phyloP scores from a whole-genome alignment of 495 filamentous ascomycete genomes.

The Daldinia grandis region DNA sequence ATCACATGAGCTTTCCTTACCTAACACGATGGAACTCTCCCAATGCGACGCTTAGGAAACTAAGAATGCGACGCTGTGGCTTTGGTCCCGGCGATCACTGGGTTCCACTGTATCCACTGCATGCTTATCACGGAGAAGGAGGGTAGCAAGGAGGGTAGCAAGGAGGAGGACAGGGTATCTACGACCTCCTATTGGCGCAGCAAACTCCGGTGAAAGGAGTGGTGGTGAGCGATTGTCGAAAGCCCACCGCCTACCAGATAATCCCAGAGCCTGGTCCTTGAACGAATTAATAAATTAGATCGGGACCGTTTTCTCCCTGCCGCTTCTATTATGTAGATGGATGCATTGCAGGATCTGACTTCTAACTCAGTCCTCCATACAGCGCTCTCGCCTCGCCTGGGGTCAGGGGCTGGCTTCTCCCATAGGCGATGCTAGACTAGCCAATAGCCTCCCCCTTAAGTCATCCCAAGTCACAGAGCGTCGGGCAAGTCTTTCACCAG shows the following conservation, averaged over 20 bases:
- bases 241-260: conserved; percentile 27
- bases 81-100: conserved; percentile 42
- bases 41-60: conserved; percentile 43
- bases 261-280: conserved; percentile 39
- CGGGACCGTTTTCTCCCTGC: conserved; percentile 39
- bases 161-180: conserved; percentile 8
- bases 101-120: conserved; percentile 23
- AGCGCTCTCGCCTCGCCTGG: conserved; percentile 15
- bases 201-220: conserved; percentile 43
- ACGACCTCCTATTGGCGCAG: conserved; percentile 41
- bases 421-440: background rate
- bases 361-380: conserved; percentile 29
- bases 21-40: conserved; percentile 44
- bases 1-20: conserved; percentile 45
- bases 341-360: conserved; percentile 51
- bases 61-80: conserved; percentile 47
- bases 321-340: conserved; percentile 36
- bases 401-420: conserved; percentile 20
- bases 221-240: conserved; percentile 24
- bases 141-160: background rate
- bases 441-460: background rate
- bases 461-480: background rate
- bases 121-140: conserved; percentile 39
- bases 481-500: background rate
- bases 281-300: conserved; percentile 40